Evolutionary conservation across 768 basidiomycete genomes (phyloP), one percentile per base, ranked within the genome.

Genomic region (Lactarius tabidus): DNA sequence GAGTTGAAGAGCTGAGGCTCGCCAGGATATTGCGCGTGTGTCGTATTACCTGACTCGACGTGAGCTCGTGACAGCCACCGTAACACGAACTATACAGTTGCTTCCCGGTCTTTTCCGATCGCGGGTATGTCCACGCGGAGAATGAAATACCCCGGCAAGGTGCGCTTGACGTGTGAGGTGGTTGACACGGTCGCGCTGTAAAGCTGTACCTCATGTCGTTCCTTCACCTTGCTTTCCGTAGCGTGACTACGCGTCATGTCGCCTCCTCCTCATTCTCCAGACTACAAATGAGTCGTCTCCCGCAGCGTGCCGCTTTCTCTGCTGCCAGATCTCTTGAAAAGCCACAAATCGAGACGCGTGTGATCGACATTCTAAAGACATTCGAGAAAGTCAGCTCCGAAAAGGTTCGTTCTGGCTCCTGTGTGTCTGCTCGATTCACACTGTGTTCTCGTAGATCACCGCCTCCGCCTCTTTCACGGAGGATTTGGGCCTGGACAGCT

Each of bases 401-500:
- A 52, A 94, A 94, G 81, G 93, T 85, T 12, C 38, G 58, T 41
- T 35, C 55, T 63, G 33, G 71, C 45, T 67, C 68, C 38, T 43
- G 28, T 60, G 10, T 23, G 43, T 28, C 36, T 23, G 60, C 14
- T 17, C 52, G 18, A 29, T 41, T 39, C 20, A 58, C 23, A 53
- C 23, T 17, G 38, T 38, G 35, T 35, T 20, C 31, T 65, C 35
- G 48, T 48, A 96, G 95, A 80, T 98, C 71, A 80, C 82, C 20
- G 70, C 84, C 12, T 72, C 81, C 38, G 80, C 91, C 14, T 81
- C 84, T 14, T 95, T 97, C 76, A 77, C 85, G 59, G 81, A 85
- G 54, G 93, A 97, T 81, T 83, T 97, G 59, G 93, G 92, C 35
- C 83, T 97, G 36, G 97, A 99, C 78, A 98, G 95, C 72, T 80